Evolutionary conservation across 2,329 filamentous ascomycete species (phyloP), one percentile per base, ranked within the genome.

Genomic region (Lecanicillium sp.): DNA sequence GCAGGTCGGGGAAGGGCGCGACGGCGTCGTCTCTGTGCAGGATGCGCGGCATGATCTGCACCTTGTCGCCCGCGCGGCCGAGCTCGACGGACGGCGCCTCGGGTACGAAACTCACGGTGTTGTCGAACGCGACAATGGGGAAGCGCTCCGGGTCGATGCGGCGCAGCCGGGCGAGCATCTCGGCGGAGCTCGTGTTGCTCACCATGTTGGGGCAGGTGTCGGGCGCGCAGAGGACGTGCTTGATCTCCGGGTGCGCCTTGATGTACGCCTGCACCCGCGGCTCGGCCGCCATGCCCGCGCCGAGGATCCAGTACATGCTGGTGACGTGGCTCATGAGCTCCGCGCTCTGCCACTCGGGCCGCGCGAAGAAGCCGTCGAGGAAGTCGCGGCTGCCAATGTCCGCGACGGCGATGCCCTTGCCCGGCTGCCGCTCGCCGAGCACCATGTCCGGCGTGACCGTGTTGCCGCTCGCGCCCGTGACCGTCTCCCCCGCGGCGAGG

Each of bases 391-490:
- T 78, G 1, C 89, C 87, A 7, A 98, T 64, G 56, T 97, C 90
- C 33, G 94, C 71, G 7, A 98, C 73, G 8, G 87, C 85, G 54
- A 95, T 74, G 2, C 88, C 90, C 48, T 74, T 78, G 10, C 90
- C 90, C 5, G 77, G 73, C 48, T 81, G 75, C 3, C 75, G 67
- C 10, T 82, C 71, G 2, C 78, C 88, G 44, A 98, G 61, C 1
- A 97, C 90, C 84, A 95, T 93, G 0, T 93, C 86, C 1, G 91
- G 85, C 0, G 84, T 93, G 24, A 98, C 79, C 0, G 75, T 77
- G 6, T 71, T 73, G 4, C 88, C 90, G 56, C 84, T 77, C 12
- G 73, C 68, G 20, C 79, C 81, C 45, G 71, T 67, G 2, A 93
- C 81, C 40, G 65, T 81, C 52, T 83, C 55, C 2, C 90, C 89